A percentile compares a stretch with the other conserved stretches of the same genome.
phyloP scores from a whole-genome alignment of 495 filamentous ascomycete species.

The Xylaria cubensis region DNA sequence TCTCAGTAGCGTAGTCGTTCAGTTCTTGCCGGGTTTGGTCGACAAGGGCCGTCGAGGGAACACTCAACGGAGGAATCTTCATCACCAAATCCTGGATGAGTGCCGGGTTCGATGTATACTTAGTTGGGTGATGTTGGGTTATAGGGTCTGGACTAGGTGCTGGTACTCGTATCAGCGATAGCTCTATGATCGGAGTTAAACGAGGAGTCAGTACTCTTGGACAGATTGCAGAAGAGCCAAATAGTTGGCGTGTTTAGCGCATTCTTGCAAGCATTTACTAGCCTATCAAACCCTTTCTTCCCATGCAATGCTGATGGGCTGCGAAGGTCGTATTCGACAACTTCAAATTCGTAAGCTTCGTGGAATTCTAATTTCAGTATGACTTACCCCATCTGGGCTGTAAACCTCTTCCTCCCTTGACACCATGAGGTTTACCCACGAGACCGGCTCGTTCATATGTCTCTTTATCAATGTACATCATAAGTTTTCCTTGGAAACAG shows the following conservation, averaged over 20 bases:
- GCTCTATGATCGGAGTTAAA: not conserved
- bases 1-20: conserved; percentile 65
- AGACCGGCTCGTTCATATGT: conserved; percentile 86
- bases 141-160: conserved; percentile 59
- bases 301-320: conserved; percentile 84
- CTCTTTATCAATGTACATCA: conserved; percentile 80
- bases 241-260: conserved; percentile 72
- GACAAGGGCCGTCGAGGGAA: conserved; percentile 46
- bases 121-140: conserved; percentile 59
- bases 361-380: not conserved
- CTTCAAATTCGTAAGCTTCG: conserved; percentile 48
- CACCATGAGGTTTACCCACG: conserved; percentile 71
- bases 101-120: conserved; percentile 45
- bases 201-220: conserved; percentile 41
- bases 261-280: conserved; percentile 85
- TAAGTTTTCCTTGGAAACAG: conserved; percentile 65
- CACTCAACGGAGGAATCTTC: conserved; percentile 58
- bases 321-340: conserved; percentile 81
- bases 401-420: conserved; percentile 59
- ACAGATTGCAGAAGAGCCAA: conserved; percentile 83
- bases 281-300: conserved; percentile 87
- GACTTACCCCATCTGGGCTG: conserved; percentile 59
- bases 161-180: conserved; percentile 33
- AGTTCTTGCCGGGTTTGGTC: conserved; percentile 52
- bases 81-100: conserved; percentile 44